Percentiles rank a stretch among this genome's conserved stretches.
phyloP scores from a whole-genome alignment of 2,329 filamentous ascomycete genomes.

The Xylariaceae sp. region DNA sequence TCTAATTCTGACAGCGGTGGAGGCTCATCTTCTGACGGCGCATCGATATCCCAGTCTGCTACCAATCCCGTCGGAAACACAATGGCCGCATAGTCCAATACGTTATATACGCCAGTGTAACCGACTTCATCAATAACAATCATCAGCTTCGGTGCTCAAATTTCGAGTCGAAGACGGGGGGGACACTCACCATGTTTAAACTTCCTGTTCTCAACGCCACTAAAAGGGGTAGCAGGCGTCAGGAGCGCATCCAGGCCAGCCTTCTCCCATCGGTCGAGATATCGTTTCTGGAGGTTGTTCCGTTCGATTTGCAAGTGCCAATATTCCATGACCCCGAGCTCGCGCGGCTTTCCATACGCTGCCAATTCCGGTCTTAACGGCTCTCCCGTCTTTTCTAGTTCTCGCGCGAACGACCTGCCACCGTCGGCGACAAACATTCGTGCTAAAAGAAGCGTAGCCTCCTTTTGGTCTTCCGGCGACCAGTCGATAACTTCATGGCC shows the following conservation, averaged over 20 bases:
- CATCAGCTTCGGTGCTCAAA: too few relatives aligned
- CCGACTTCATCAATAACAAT: conserved; percentile 33
- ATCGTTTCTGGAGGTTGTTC: conserved; percentile 41
- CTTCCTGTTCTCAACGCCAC: conserved; percentile 38
- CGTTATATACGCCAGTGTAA: conserved; percentile 47
- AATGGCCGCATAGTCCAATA: conserved; percentile 44
- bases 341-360: conserved; percentile 29
- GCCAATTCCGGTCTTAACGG: conserved; percentile 31
- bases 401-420: conserved; percentile 36
- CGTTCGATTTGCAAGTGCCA: conserved; percentile 46
- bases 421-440: conserved; percentile 48
- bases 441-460: conserved; percentile 35
- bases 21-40: conserved; percentile 27
- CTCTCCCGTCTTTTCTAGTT: conserved; percentile 40
- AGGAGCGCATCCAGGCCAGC: conserved; percentile 57
- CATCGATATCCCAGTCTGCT: conserved; percentile 39
- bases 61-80: conserved; percentile 42
- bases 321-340: conserved; percentile 41
- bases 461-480: conserved; percentile 41
- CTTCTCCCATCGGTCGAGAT: conserved; percentile 42
- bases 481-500: conserved; percentile 51
- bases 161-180: too few relatives aligned
- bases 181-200: conserved; percentile 43
- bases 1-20: conserved; percentile 36
- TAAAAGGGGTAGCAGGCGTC: conserved; percentile 49